phyloP scores from a whole-genome alignment of 805 yeast genomes.

The Candida ovalis region DNA sequence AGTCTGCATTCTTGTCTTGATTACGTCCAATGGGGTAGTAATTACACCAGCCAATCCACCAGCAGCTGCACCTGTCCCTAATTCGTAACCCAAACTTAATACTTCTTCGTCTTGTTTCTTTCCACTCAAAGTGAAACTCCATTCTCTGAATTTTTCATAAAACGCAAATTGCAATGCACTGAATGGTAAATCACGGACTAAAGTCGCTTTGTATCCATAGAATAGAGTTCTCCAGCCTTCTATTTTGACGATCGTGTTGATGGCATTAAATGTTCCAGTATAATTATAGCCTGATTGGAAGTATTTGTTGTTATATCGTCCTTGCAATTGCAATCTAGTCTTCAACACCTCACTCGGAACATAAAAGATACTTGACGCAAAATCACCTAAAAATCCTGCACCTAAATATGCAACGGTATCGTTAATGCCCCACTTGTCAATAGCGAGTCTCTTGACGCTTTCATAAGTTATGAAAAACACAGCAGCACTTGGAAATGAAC shows the following conservation, averaged over 20 bases:
- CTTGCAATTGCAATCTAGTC: constrained; percentile 91
- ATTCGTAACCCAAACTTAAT: constrained; percentile 57
- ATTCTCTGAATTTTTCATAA: constrained; percentile 75
- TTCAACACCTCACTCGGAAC: constrained; percentile 96
- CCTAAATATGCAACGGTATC: constrained; percentile 77
- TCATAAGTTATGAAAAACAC: constrained; percentile 94
- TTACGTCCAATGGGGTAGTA: constrained; percentile 90
- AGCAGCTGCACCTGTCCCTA: constrained; percentile 90
- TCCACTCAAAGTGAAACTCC: constrained; percentile 41
- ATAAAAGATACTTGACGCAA: constrained; percentile 80
- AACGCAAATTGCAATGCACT: constrained; percentile 95
- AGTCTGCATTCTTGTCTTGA: constrained; percentile 91
- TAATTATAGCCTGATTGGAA: constrained; percentile 87
- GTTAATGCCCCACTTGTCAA: constrained; percentile 58
- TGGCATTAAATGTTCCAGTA: constrained; percentile 68
- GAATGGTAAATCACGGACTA: constrained; percentile 90
- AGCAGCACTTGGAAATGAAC: constrained; percentile 91
- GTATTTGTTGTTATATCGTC: constrained; percentile 73
- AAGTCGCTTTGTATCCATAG: constrained; percentile 91
- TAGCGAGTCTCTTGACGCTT: constrained; percentile 64
- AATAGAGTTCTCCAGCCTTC: constrained; percentile 80
- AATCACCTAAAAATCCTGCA: constrained; percentile 93
- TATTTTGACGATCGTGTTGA: constrained; percentile 50
- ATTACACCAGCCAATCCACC: constrained; percentile 88
- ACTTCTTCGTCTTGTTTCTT: constrained; percentile 25